Conservation (phyloP, 2,329 filamentous ascomycete genomes). For the Diaporthe vexans region DNA sequence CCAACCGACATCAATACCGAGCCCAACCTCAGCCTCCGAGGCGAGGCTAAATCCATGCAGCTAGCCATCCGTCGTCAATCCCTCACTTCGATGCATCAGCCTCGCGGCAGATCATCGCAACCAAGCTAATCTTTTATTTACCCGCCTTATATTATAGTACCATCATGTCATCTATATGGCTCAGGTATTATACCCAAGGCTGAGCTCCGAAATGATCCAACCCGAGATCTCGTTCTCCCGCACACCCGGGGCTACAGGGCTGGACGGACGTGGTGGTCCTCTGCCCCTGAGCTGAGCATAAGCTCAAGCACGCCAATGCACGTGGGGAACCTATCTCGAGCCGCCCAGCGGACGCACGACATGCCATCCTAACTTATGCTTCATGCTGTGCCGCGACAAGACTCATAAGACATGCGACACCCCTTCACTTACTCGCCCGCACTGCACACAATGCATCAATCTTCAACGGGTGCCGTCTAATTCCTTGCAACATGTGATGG, state of each 20-base stretch:
- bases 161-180: neutral
- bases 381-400: conserved; percentile 30
- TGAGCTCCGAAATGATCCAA: neutral
- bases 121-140: neutral
- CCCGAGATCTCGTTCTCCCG: conserved; percentile 17
- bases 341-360: conserved; percentile 22
- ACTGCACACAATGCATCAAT: neutral
- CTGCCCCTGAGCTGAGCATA: conserved; percentile 38
- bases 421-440: neutral
- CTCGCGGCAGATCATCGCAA: conserved; percentile 2
- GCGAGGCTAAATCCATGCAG: conserved; percentile 16
- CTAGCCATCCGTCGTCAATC: neutral
- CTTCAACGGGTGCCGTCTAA: neutral
- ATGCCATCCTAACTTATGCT: conserved; percentile 30
- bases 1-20: neutral
- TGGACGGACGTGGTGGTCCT: neutral
- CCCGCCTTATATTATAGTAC: neutral
- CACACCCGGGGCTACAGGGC: conserved; percentile 1
- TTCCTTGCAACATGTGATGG: neutral
- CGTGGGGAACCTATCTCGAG: conserved; percentile 23
- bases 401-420: conserved; percentile 15
- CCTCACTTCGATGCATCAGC: conserved; percentile 12
- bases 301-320: conserved; percentile 24
- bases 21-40: neutral
- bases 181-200: neutral